Base-by-base conservation (phyloP, 1,284 basidiomycete species). In the Sutorius eximius region DNA sequence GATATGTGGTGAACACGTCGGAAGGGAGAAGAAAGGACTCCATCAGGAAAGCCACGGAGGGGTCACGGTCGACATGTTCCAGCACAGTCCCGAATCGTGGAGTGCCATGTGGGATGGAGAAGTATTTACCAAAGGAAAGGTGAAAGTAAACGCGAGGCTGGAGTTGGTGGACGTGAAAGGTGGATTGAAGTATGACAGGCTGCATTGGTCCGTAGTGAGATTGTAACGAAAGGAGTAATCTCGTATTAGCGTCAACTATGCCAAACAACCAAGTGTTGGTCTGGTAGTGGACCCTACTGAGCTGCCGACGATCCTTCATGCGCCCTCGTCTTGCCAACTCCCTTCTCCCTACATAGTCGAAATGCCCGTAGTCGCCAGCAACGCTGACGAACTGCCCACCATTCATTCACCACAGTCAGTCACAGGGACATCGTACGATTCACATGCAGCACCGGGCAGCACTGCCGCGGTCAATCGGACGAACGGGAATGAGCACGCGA, bases 81-180 rank as follows among this genome's bases (percentile, higher is more conserved):
- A 61, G 36, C 73, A 77, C 34, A 63, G 58, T 3, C 66, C 65
- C 0, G 56, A 67, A 34, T 64, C 59, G 20, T 75, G 72, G 72
- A 29, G 11, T 10, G 52, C 59, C 10, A 18, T 74, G 36, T 73
- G 74, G 71, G 57, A 75, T 27, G 63, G 61, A 2, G 48, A 59
- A 12, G 59, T 68, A 5, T 73, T 75, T 20, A 20, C 56, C 29
- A 63, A 64, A 51, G 72, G 71, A 10, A 51, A 57, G 9, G 68
- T 73, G 4, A 59, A 42, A 18, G 68, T 64, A 3, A 50, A 64
- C 1, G 55, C 49, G 27, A 46, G 34, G 6, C 24, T 65, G 2
- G 32, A 46, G 6, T 1, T 1, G 37, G 27, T 45, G 34, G 29
- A 29, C 10, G 20, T 0, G 13, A 5, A 3, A 13, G 7, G 1